These are phyloP conservation scores for Myriosclerotinia scirpicola DNA, from an alignment of 2,329 filamentous ascomycete species.

Conservation along the genomic window DNA sequence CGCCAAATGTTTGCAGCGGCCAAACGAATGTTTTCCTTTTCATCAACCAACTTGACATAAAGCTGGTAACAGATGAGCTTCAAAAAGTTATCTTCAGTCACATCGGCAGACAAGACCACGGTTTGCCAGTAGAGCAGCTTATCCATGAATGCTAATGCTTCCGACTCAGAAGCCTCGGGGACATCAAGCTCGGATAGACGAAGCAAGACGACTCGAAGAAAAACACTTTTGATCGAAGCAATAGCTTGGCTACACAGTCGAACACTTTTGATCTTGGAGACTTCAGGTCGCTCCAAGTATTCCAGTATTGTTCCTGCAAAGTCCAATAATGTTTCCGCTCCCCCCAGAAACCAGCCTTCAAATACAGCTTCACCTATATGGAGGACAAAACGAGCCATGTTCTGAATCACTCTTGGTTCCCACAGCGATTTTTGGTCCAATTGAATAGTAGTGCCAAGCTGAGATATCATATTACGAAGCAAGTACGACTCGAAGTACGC, in stretches of 20 bases:
- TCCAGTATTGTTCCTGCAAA: constrained; percentile 84
- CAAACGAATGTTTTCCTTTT: constrained; percentile 64
- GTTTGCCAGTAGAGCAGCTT: constrained; percentile 96
- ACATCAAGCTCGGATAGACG: constrained; percentile 82
- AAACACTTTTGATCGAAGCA: constrained; percentile 69
- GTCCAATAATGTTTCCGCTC: constrained; percentile 78
- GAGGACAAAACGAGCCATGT: constrained; percentile 75
- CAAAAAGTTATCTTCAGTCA: constrained; percentile 77
- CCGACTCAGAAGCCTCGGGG: constrained; percentile 55
- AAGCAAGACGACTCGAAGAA: constrained; percentile 77
- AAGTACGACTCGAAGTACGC: constrained; percentile 94
- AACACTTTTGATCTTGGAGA: constrained; percentile 79
- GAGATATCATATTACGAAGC: constrained; percentile 70
- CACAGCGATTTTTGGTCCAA: constrained; percentile 69
- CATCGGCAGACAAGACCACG: constrained; percentile 76
- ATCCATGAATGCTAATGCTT: constrained; percentile 71
- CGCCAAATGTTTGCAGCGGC: constrained; percentile 83
- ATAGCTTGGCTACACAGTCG: constrained; percentile 87
- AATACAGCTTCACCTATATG: constrained; percentile 90
- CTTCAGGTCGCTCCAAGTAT: constrained; percentile 81
- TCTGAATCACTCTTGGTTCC: constrained; percentile 82
- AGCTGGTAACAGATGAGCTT: constrained; percentile 89
- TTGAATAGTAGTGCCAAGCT: constrained; percentile 68
- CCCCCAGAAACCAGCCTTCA: constrained; percentile 94
- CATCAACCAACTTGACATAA: constrained; percentile 81